Evolutionary conservation across 805 yeast species (phyloP).

Genomic region (Kuraishia borneana): DNA sequence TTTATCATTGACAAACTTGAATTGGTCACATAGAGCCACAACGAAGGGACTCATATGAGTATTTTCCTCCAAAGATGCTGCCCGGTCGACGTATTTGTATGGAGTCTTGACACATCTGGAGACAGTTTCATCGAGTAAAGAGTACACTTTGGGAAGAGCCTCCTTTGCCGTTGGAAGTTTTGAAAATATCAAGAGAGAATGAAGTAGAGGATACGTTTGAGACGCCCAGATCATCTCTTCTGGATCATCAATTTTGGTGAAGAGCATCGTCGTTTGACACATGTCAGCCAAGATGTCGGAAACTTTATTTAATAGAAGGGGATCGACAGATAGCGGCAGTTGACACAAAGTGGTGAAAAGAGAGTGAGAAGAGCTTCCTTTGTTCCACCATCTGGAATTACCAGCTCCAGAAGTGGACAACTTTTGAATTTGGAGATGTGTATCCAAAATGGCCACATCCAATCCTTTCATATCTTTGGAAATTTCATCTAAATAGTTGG

Average conservation of each 20-base stretch:
- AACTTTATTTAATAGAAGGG: conserved; percentile 28
- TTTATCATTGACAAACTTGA: conserved; percentile 36
- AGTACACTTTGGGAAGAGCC: conserved; percentile 34
- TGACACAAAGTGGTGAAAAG: conserved; percentile 58
- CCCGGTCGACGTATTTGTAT: conserved; percentile 68
- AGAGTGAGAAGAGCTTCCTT: conserved; percentile 34
- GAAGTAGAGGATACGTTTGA: conserved; percentile 44
- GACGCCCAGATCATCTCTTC: conserved; percentile 25
- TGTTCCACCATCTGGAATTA: conserved; percentile 74
- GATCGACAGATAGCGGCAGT: conserved; percentile 21
- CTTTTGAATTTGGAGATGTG: conserved; percentile 51
- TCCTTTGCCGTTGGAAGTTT: neutral
- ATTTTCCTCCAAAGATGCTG: conserved; percentile 13
- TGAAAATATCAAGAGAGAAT: conserved; percentile 24
- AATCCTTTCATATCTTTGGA: conserved; percentile 24
- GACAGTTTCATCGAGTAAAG: conserved; percentile 63
- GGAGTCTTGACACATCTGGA: conserved; percentile 66
- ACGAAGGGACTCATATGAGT: conserved; percentile 43
- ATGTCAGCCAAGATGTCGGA: conserved; percentile 36
- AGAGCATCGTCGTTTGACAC: conserved; percentile 39
- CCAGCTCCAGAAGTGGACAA: conserved; percentile 23
- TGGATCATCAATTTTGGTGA: conserved; percentile 26
- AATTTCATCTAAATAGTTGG: conserved; percentile 2
- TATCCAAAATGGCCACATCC: conserved; percentile 48
- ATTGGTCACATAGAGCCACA: conserved; percentile 57